A percentile compares a stretch with the other conserved stretches of the same genome.
Conservation (phyloP, 2,329 filamentous ascomycete species). For the Leptographium radiaticola region DNA sequence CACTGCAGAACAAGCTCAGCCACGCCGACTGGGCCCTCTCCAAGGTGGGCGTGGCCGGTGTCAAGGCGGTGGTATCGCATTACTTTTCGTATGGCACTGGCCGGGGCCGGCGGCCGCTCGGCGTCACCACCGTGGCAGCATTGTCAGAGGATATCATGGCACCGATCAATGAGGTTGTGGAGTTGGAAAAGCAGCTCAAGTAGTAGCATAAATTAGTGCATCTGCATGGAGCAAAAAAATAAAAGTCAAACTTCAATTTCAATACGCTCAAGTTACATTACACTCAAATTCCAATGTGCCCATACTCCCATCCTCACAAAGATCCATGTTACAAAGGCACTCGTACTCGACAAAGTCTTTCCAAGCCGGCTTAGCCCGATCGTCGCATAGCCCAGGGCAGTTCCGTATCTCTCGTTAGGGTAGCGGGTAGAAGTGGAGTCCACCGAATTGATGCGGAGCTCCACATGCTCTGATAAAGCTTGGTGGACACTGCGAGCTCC, state of each 20-base stretch:
- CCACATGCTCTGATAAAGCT: too few species aligned
- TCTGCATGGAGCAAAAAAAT: too few species aligned
- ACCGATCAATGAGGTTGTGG: not conserved
- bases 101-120: constrained; percentile 2
- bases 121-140: not conserved
- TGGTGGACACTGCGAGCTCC: too few species aligned
- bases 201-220: too few species aligned
- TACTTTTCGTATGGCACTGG: constrained; percentile 2
- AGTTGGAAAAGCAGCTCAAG: not conserved
- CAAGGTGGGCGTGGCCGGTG: constrained; percentile 2
- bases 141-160: not conserved
- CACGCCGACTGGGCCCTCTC: constrained; percentile 3
- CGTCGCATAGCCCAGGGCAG: too few species aligned
- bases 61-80: constrained; percentile 2
- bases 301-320: too few species aligned
- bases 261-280: not conserved
- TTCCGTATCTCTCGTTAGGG: too few species aligned
- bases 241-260: not conserved
- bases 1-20: constrained; percentile 2
- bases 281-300: not conserved
- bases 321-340: too few species aligned
- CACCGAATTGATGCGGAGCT: too few species aligned
- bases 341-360: too few species aligned
- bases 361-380: too few species aligned
- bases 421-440: too few species aligned